Base-by-base conservation (phyloP, 805 yeast genomes). In the Cyberlindnera americana region DNA sequence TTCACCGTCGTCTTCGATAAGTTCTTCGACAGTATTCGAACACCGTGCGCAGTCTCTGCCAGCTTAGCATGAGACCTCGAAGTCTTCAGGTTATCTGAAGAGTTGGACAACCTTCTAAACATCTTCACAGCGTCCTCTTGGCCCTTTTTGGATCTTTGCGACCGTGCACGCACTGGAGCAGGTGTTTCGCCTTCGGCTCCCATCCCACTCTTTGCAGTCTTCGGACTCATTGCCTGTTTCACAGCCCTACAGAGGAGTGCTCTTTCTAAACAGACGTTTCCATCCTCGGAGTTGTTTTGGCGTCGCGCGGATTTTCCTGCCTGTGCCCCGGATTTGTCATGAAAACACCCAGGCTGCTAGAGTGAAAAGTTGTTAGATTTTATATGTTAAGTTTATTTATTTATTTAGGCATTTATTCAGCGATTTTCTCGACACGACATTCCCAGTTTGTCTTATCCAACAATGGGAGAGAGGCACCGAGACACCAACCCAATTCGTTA, bases 401-500 rank as follows among this genome's bases (percentile, higher is more conserved):
- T 18, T 11, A 29, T 12, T 6, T 29, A 29, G 9, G 22, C 13
- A 29, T 4, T 34, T 23, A 35, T 28, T 37, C 47, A 12, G 27
- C 12, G 27, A 35, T 44, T 36, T 52, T 44, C 23, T 38, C 27
- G 14, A 54, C 48, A 43, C 56, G 55, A 48, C 96, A 88, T 37
- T 69, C 72, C 96, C 96, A 87, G 29, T 78, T 79, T 32, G 61
- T 65, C 45, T 72, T 69, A 47, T 85, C 93, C 51, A 93, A 70
- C 52, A 93, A 68, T 8, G 98, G 98, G 53, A 93, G 73, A 2
- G 97, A 87, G 2, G 98, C 99, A 53, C 99, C 99, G 41, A 93
- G 71, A 70, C 98, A 93, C 99, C 99, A 93, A 24, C 99, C 99
- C 37, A 93, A 73, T 67, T 93, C 99, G 55, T 87, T 89, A 57